These are phyloP conservation scores for Fusarium mexicanum DNA, from an alignment of 2,329 filamentous ascomycete species.

Conservation along the genomic window DNA sequence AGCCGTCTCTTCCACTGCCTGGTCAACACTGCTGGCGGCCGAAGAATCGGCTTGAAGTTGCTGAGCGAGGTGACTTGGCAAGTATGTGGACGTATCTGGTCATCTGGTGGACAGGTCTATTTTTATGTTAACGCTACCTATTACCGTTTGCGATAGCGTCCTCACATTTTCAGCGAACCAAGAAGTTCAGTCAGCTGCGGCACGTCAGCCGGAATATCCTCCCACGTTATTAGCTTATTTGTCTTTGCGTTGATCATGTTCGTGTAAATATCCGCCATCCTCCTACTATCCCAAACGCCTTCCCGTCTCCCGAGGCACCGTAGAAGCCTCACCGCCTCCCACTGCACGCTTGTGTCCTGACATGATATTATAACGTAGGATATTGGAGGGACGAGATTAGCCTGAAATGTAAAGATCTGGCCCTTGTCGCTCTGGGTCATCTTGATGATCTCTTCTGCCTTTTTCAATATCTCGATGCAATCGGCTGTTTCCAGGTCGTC, in stretches of 20 bases:
- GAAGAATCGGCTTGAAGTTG: too few relatives aligned
- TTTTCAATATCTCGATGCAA: neutral
- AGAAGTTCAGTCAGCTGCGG: constrained; percentile 3
- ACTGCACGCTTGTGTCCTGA: neutral
- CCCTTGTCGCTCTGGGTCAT: neutral
- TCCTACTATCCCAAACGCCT: constrained; percentile 23
- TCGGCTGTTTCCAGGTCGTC: neutral
- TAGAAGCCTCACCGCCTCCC: constrained; percentile 3
- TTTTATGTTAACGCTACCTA: neutral
- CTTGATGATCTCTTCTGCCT: neutral
- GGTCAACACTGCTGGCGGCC: rapidly evolving
- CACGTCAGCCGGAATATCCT: constrained; percentile 5
- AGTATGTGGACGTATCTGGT: rapidly evolving
- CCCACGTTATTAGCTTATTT: neutral
- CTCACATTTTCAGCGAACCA: neutral
- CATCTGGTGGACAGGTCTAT: neutral
- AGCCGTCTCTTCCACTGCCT: neutral
- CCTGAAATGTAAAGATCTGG: constrained; percentile 6
- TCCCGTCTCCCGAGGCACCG: neutral
- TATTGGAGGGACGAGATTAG: constrained; percentile 2
- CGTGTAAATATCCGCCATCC: constrained; percentile 12
- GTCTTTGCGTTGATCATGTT: constrained; percentile 7
- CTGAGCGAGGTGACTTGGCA: rapidly evolving
- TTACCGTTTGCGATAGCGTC: rapidly evolving
- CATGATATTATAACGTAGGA: constrained; percentile 21